These are phyloP conservation scores for Colletotrichum camelliae DNA, from an alignment of 2,329 filamentous ascomycete species.

Conservation along the genomic window DNA sequence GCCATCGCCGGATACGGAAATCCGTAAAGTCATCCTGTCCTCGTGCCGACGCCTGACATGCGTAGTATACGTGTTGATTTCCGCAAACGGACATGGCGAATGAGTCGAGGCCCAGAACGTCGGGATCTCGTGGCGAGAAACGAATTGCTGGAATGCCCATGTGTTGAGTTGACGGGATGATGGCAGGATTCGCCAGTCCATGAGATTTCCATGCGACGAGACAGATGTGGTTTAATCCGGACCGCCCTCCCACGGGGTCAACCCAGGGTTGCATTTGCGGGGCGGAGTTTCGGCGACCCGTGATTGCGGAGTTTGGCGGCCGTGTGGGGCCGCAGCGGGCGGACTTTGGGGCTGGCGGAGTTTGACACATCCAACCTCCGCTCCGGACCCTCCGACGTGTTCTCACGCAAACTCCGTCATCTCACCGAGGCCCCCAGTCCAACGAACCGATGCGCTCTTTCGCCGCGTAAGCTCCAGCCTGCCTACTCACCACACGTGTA, in stretches of 20 bases:
- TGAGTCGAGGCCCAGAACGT: neutral
- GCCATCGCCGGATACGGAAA: neutral
- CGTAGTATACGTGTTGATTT: neutral
- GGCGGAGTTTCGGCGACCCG: conserved; percentile 10
- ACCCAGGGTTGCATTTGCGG: neutral
- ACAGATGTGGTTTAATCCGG: neutral
- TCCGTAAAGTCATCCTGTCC: neutral
- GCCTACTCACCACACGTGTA: neutral
- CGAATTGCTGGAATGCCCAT: neutral
- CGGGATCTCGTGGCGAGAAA: neutral
- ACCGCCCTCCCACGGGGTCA: neutral
- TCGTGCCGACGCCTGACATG: neutral
- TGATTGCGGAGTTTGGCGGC: neutral
- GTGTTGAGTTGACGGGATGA: neutral
- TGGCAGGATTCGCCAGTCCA: neutral
- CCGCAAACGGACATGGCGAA: conserved; percentile 2
- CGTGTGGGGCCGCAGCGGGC: conserved; percentile 13
- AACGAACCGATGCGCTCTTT: neutral
- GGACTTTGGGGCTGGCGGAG: conserved; percentile 8
- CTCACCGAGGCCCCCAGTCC: neutral
- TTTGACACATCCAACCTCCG: conserved; percentile 8
- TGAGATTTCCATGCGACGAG: neutral
- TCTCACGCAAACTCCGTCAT: neutral
- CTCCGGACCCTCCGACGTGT: neutral
- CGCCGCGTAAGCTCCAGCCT: neutral